Percentiles rank a stretch among this genome's conserved stretches.
phyloP scores from a whole-genome alignment of 768 basidiomycete genomes.

The Hygrophorus russula region DNA sequence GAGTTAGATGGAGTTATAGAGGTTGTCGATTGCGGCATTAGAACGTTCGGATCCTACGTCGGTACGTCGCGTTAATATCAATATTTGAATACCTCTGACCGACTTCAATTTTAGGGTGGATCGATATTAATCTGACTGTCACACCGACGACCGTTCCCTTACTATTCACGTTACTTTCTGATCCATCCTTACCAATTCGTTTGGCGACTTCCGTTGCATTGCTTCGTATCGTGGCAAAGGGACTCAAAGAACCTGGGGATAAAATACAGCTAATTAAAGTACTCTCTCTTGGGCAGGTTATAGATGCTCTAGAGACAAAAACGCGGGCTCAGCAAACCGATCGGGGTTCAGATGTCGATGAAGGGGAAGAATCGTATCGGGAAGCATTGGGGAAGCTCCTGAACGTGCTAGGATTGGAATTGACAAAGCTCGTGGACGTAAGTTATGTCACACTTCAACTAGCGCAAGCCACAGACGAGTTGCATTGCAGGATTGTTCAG shows the following conservation, averaged over 20 bases:
- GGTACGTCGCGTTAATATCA: constrained; percentile 43
- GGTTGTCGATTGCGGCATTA: constrained; percentile 84
- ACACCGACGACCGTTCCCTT: constrained; percentile 82
- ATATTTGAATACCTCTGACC: not conserved
- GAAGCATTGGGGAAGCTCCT: constrained; percentile 81
- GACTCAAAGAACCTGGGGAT: constrained; percentile 82
- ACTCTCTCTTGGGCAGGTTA: constrained; percentile 71
- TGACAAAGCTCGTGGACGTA: constrained; percentile 79
- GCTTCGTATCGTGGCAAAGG: constrained; percentile 79
- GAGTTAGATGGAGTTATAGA: constrained; percentile 56
- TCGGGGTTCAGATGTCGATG: constrained; percentile 63
- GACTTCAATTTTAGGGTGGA: constrained; percentile 63
- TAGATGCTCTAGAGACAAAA: constrained; percentile 71
- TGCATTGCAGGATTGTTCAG: constrained; percentile 40
- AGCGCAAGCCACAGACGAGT: not conserved
- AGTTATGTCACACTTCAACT: constrained; percentile 16
- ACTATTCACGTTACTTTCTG: constrained; percentile 73
- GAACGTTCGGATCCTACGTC: constrained; percentile 88
- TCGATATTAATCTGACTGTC: constrained; percentile 93
- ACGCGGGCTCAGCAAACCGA: constrained; percentile 56
- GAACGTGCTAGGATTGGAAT: constrained; percentile 71
- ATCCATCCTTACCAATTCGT: constrained; percentile 68
- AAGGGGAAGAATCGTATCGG: constrained; percentile 82
- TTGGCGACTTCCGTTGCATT: constrained; percentile 75
- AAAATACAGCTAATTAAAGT: constrained; percentile 87